A percentile compares a stretch with the other conserved stretches of the same genome.
Conservation (phyloP, 116 monocot species). For the Posidonia oceanica region DNA sequence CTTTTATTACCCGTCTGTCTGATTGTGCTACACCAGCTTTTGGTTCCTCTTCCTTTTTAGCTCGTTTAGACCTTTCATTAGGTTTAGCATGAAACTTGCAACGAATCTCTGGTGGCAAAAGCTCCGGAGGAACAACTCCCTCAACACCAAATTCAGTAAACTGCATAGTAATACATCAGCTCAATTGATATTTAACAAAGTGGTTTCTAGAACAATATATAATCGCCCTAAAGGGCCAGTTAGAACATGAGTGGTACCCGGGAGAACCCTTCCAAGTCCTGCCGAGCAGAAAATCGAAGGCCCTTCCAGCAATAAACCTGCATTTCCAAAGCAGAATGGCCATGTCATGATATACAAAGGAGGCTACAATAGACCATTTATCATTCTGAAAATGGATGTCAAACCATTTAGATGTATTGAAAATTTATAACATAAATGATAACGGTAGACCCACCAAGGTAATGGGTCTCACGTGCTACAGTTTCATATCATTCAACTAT, state of each 20-base stretch:
- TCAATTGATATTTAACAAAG: neutral
- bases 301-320: constrained; percentile 99
- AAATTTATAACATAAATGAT: too few species aligned
- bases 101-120: constrained; percentile 72
- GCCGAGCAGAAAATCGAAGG: constrained; percentile 72
- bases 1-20: constrained; percentile 46
- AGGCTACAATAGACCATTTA: neutral
- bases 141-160: constrained; percentile 85
- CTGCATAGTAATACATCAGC: constrained; percentile 20
- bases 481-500: too few species aligned
- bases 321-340: constrained; percentile 4
- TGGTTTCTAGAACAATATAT: neutral
- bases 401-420: too few species aligned
- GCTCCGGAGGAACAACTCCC: constrained; percentile 91
- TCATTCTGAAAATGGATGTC: too few species aligned
- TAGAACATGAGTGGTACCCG: constrained; percentile 23
- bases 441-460: too few species aligned
- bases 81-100: constrained; percentile 63
- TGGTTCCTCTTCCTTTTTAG: constrained; percentile 69
- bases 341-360: neutral
- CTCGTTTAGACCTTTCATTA: constrained; percentile 61
- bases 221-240: neutral
- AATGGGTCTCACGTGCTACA: too few species aligned
- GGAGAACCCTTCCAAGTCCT: constrained; percentile 91
- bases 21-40: constrained; percentile 38